Evolutionary conservation across 2,329 filamentous ascomycete genomes (phyloP), one percentile per base, ranked within the genome.

Genomic region (Colletotrichum sidae): DNA sequence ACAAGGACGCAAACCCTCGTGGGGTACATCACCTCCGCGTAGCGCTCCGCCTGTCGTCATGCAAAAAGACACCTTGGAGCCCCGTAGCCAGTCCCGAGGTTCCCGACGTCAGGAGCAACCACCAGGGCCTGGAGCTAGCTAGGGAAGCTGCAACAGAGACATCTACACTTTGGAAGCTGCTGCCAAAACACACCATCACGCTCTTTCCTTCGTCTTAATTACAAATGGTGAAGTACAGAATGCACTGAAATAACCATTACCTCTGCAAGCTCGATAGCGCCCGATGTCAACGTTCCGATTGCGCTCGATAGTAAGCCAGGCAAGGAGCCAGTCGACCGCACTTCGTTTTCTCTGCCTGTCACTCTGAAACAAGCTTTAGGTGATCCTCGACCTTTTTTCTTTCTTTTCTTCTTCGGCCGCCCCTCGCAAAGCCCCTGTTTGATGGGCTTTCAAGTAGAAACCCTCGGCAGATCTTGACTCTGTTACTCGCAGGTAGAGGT

Each of bases 341-440:
- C 25, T 57, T n/a, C 51, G 15, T 12, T 47, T 15, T 33, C 56
- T 9, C 39, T 13, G 46, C 45, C 62, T 50, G 46, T 62, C 45
- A 53, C 52, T 56, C 58, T 65, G 62, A 65, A 65, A 65, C 62
- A 45, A 65, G 58, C 58, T 53, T 62, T 57, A 25, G 25, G 25
- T 25, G 25, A 65, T 37, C 57, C 52, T 62, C 52, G 51, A 41
- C 25, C 45, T 38, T 56, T 17, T 39, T 50, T 41, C 2, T 3
- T 17, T 17, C 17, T 17, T 17, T 17, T 17, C 17, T 17, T 17
- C 17, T 17, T 42, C 52, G 58, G 55, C 46, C 52, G 33, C 41
- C 55, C 47, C 37, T 15, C 42, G 13, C 42, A 17, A 34, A 58
- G 38, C 42, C 38, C 25, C 25, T 25, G 4, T 25, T 25, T 25